Evolutionary conservation across 371 early-diverging fungal genomes (phyloP).

Genomic region (Mucor ambiguus): DNA sequence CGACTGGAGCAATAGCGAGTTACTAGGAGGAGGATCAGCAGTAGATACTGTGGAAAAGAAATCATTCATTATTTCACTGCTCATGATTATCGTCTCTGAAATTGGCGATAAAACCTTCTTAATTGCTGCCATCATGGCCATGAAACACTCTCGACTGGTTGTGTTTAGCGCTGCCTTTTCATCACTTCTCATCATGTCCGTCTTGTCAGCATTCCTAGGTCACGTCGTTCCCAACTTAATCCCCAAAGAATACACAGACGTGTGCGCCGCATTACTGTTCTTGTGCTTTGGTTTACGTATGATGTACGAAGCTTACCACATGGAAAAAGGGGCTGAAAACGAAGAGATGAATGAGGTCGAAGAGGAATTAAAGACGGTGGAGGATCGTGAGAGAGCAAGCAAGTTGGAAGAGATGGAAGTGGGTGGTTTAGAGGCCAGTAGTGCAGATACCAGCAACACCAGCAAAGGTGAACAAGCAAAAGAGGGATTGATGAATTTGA

Average conservation of each 20-base stretch:
- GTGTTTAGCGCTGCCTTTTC: slow-evolving; percentile 89
- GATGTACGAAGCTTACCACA: slow-evolving; percentile 81
- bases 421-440: slow-evolving; percentile 17
- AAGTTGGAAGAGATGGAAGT: slow-evolving; percentile 58
- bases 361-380: slow-evolving; percentile 81
- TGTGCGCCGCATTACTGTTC: slow-evolving; percentile 83
- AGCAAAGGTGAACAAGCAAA: slow-evolving; percentile 31
- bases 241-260: slow-evolving; percentile 83
- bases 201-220: slow-evolving; percentile 91
- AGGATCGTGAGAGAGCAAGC: slow-evolving; percentile 61
- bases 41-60: slow-evolving; percentile 22
- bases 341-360: slow-evolving; percentile 92
- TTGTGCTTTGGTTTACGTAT: slow-evolving; percentile 91
- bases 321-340: slow-evolving; percentile 83
- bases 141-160: slow-evolving; percentile 85
- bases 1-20: background rate
- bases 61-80: slow-evolving; percentile 60
- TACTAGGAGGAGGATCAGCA: background rate
- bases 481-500: slow-evolving; percentile 61
- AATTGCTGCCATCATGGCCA: slow-evolving; percentile 96
- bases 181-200: slow-evolving; percentile 91
- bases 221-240: slow-evolving; percentile 86
- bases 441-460: background rate
- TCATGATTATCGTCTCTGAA: slow-evolving; percentile 92
- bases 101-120: slow-evolving; percentile 98